Base-by-base conservation (phyloP, 2,329 filamentous ascomycete species). In the Bisporella sp. region DNA sequence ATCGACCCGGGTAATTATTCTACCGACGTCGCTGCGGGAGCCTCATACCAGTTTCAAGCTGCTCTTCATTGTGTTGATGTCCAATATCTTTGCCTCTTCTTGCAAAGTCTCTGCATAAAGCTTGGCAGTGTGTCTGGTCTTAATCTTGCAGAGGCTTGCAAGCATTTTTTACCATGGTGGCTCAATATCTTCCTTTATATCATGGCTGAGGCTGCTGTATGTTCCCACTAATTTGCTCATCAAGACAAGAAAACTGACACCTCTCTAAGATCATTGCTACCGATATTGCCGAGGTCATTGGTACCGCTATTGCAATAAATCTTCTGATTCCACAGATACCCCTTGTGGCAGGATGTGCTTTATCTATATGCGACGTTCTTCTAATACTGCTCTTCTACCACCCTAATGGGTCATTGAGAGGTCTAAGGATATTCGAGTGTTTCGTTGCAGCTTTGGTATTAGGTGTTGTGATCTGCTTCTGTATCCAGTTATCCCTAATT, bases 381-480 rank as follows among this genome's bases (percentile, higher is more conserved):
- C 66, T 83, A 35, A 84, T 86, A 47, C 71, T 87, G 3, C 51
- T 86, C 51, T 86, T 87, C 62, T 87, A 87, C 63, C 71, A 72
- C 2, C 80, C 81, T 0, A 71, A 76, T 55, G 62, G 78, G 2
- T 71, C 74, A 2, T 80, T 86, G 73, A 73, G 70, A 41, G 77
- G 78, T 2, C 67, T 84, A 6, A 73, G 81, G 13, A 57, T 73
- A n/a, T 87, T 87, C 54, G 84, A 87, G 64, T 67, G 75, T 47
- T 81, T 85, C 56, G 81, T 87, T 29, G 73, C 76, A 50, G 64
- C 76, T 1, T 67, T 87, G 3, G 84, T 88, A 8, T 59, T 87
- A n/a, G 82, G 77, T 9, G 84, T 87, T 1, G 81, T 85, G 1
- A 64, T 86, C 32, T 87, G 84, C 67, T 87, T 87, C 64, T 84